These are phyloP conservation scores for Apiotrichum brassicae DNA, from an alignment of 1,284 basidiomycete genomes.

Conservation along the genomic window DNA sequence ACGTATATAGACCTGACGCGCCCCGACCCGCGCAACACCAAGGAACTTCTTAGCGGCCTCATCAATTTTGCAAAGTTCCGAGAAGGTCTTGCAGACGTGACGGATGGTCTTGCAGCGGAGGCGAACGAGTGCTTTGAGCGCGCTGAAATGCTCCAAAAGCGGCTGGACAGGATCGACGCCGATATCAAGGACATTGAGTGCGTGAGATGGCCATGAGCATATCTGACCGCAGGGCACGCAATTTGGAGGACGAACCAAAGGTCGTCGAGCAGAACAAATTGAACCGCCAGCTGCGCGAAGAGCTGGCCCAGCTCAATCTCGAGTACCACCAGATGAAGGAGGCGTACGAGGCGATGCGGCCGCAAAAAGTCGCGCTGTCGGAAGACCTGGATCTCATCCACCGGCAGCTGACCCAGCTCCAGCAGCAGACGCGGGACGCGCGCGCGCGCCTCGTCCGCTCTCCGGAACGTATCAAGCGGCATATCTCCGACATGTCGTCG, in stretches of 20 bases:
- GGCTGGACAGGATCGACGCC: conserved; percentile 53
- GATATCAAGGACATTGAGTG: conserved; percentile 61
- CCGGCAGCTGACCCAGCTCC: conserved; percentile 22
- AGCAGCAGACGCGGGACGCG: conserved; percentile 52
- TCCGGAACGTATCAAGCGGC: conserved; percentile 73
- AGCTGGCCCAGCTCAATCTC: conserved; percentile 52
- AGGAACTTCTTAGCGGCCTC: conserved; percentile 70
- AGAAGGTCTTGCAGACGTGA: conserved; percentile 26
- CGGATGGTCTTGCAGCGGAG: conserved; percentile 19
- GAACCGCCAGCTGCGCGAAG: conserved; percentile 58
- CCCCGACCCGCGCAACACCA: conserved; percentile 66
- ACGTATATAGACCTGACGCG: conserved; percentile 63
- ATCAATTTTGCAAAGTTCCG: conserved; percentile 85
- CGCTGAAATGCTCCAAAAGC: conserved; percentile 49
- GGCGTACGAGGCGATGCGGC: conserved; percentile 61
- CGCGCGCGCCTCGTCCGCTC: conserved; percentile 74
- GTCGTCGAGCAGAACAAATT: conserved; percentile 58
- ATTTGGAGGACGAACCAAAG: conserved; percentile 63
- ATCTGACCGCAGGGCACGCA: conserved; percentile 54
- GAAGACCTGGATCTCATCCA: conserved; percentile 27
- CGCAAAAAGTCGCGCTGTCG: conserved; percentile 47
- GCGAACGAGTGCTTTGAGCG: conserved; percentile 14
- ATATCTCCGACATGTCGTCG: conserved; percentile 63
- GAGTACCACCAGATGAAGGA: conserved; percentile 57
- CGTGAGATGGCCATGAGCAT: conserved; percentile 28